Conservation (phyloP, 495 filamentous ascomycete genomes). For the Neurospora tetraspora region DNA sequence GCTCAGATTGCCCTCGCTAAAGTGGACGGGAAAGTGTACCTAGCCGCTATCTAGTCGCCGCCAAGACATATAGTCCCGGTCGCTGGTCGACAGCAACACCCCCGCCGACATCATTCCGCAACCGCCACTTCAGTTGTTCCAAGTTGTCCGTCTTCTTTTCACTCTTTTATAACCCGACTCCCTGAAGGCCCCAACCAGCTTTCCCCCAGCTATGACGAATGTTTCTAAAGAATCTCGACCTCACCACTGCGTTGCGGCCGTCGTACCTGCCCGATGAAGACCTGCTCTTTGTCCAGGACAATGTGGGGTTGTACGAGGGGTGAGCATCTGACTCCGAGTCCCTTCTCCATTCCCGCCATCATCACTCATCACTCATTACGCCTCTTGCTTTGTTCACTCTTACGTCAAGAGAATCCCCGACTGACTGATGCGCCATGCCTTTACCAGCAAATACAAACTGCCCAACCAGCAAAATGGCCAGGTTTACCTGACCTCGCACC, state of each 20-base stretch:
- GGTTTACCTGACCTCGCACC: constrained; percentile 90
- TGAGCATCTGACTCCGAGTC: constrained; percentile 46
- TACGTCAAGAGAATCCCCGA: background rate
- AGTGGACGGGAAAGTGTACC: too few species aligned
- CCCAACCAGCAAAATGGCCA: constrained; percentile 92
- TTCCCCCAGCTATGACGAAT: constrained; percentile 55
- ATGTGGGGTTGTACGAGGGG: constrained; percentile 96
- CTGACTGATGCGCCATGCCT: constrained; percentile 8
- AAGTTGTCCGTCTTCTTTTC: background rate
- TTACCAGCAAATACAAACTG: constrained; percentile 78
- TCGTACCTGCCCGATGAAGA: constrained; percentile 80
- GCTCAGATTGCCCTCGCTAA: too few species aligned
- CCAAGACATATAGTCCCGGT: background rate
- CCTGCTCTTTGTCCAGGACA: constrained; percentile 91
- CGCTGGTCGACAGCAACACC: background rate
- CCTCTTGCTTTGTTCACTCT: background rate
- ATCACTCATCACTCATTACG: background rate
- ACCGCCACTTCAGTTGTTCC: background rate
- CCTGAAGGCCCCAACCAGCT: constrained; percentile 10
- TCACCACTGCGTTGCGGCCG: constrained; percentile 91
- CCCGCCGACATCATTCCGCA: background rate
- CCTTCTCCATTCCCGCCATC: background rate
- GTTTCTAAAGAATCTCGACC: constrained; percentile 89
- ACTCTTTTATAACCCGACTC: background rate
- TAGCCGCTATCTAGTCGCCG: background rate